Conservation (phyloP, 108 stramenopile species). For the Fistulifera pelliculosa region DNA sequence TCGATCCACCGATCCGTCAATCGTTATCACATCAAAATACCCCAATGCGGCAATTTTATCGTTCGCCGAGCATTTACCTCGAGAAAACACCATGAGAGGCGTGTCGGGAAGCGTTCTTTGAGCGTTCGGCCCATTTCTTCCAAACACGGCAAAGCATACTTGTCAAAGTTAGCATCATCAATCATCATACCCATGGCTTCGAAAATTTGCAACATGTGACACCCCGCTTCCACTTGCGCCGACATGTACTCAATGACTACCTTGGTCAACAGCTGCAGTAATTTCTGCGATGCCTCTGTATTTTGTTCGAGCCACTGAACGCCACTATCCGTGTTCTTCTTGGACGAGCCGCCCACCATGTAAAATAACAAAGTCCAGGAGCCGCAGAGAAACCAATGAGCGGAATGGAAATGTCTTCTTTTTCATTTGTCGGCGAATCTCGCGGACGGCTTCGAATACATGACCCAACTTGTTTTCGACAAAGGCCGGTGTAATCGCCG, state of each 20-base stretch:
- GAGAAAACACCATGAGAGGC: slow-evolving; percentile 89
- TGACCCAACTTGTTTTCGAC: slow-evolving; percentile 77
- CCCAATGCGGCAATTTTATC: slow-evolving; percentile 47
- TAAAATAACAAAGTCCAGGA: slow-evolving; percentile 93
- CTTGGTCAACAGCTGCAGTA: slow-evolving; percentile 74
- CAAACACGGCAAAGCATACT: slow-evolving; percentile 82
- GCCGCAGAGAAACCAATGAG: slow-evolving; percentile 93
- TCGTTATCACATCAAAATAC: slow-evolving; percentile 85
- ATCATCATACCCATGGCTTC: slow-evolving; percentile 97
- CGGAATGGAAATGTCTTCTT: slow-evolving; percentile 70
- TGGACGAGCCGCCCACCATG: slow-evolving; percentile 91
- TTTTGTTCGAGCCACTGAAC: slow-evolving; percentile 72
- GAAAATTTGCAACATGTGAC: slow-evolving; percentile 87
- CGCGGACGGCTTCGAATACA: slow-evolving; percentile 67
- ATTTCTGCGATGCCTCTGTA: slow-evolving; percentile 60
- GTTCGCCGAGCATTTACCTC: slow-evolving; percentile 67
- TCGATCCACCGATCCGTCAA: slow-evolving; percentile 79
- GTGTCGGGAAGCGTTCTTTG: slow-evolving; percentile 76
- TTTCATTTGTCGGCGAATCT: slow-evolving; percentile 73
- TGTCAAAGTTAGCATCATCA: slow-evolving; percentile 68
- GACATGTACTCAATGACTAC: slow-evolving; percentile 91
- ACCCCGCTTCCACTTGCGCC: slow-evolving; percentile 85
- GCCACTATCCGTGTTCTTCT: slow-evolving; percentile 79
- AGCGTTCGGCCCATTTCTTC: slow-evolving; percentile 58
- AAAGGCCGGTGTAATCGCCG: slow-evolving; percentile 49